A percentile compares a stretch with the other conserved stretches of the same genome.
Evolutionary conservation across 257 asterid species (phyloP).

Genomic region (Fraxinus americana): DNA sequence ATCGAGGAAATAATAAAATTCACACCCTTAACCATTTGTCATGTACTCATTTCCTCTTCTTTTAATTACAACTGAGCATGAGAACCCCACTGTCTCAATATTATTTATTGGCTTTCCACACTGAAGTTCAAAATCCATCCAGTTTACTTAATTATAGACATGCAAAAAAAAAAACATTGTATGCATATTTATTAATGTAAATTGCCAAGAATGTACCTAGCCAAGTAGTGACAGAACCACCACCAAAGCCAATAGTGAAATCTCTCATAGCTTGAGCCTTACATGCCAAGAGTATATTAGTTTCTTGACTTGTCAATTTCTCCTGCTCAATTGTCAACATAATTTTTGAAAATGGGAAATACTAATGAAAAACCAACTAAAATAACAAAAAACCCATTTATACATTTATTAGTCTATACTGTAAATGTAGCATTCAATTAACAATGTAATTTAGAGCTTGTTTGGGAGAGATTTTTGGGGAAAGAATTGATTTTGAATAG

Average conservation of each 20-base stretch:
- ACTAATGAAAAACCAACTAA: not conserved
- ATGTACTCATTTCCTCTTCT: not conserved
- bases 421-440: conserved; percentile 12
- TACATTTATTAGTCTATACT: not conserved
- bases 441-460: not conserved
- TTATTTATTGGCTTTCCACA: not conserved
- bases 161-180: not conserved
- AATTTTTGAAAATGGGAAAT: not conserved
- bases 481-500: too few species aligned
- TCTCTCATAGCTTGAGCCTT: conserved; percentile 39
- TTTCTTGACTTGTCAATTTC: conserved; percentile 51
- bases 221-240: conserved; percentile 50
- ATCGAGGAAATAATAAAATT: not conserved
- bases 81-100: not conserved
- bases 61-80: not conserved
- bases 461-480: too few species aligned
- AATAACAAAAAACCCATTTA: not conserved
- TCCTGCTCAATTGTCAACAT: conserved; percentile 41
- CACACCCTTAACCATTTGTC: not conserved
- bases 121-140: not conserved
- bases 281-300: conserved; percentile 41
- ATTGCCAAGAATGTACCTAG: conserved; percentile 45
- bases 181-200: not conserved
- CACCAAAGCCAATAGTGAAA: conserved; percentile 41
- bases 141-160: not conserved